Base-by-base conservation (phyloP, 257 asterid species). In the Thymus quinquecostatus region DNA sequence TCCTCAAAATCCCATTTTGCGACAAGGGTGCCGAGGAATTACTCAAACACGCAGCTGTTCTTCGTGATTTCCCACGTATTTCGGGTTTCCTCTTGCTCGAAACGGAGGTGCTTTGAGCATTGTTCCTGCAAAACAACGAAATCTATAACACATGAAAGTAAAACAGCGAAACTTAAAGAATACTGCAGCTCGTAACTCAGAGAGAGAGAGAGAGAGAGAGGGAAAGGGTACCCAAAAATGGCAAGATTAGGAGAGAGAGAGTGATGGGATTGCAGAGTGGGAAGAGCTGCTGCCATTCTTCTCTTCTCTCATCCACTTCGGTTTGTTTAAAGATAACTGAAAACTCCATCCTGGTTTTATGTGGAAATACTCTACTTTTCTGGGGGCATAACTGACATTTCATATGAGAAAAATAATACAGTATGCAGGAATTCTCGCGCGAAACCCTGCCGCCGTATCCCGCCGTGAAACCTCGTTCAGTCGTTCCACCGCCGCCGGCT, bases 281-380 rank as follows among this genome's bases (percentile, higher is more conserved):
- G 83, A 80, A 84, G 85, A 71, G 83, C 63, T 74, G 89, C 41
- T 36, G 89, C 83, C 86, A 84, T 84, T 77, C 65, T 73, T 44
- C 10, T 59, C 48, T 62, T 65, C 79, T 60, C 84, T 81, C 86
- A 84, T 84, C 84, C 84, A 76, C 82, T 56, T 3, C 34, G 64
- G 49, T 64, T 69, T 69, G 45, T 36, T 63, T 43, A 38, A 60
- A 73, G 86, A 82, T 73, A 73, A 75, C 77, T 63, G 67, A 68
- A 67, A 60, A 34, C 55, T 44, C 34, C 10, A 36, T 50, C 59
- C 32, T 55, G n/a, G 54, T 71, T 50, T 48, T 40, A 28, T 49
- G 12, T 32, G 76, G 2, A 59, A 78, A 78, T 63, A 67, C 2
- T 27, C 14, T 13, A 56, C 51, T 14, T 30, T 8, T 49, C 65